Conservation (phyloP, 2,329 filamentous ascomycete species). For the Ramularia collo-cygni region DNA sequence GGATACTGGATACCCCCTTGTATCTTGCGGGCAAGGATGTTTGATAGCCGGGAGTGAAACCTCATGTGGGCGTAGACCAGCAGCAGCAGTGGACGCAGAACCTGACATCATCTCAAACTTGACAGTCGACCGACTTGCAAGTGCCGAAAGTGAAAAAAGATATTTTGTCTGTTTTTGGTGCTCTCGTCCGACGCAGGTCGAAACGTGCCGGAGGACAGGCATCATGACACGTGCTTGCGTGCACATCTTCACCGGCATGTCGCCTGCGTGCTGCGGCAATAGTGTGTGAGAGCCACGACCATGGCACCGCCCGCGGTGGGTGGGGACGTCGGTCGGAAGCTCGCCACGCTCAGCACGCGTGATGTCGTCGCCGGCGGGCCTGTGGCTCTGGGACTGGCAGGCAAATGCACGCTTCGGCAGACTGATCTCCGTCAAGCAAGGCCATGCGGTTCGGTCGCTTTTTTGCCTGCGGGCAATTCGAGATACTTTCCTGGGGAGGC, state of each 20-base stretch:
- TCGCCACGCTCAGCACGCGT: no score
- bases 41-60: conserved; percentile 11
- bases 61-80: conserved; percentile 11
- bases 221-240: no score
- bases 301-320: no score
- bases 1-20: no score
- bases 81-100: conserved; percentile 10
- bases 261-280: no score
- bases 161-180: no score
- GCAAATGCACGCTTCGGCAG: not conserved
- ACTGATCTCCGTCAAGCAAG: conserved; percentile 5
- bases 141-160: conserved; percentile 13
- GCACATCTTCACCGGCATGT: no score
- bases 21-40: conserved; percentile 5
- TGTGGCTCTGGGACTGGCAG: no score
- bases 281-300: no score
- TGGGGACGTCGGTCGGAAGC: no score
- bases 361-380: no score
- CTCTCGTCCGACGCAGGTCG: conserved; percentile 5
- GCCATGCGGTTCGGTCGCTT: conserved; percentile 6
- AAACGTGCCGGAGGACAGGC: conserved; percentile 1
- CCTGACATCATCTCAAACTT: conserved; percentile 15
- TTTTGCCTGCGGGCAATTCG: conserved; percentile 12
- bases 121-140: conserved; percentile 16
- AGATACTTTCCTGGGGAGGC: conserved; percentile 15